Percentiles rank a stretch among this genome's conserved stretches.
phyloP scores from a whole-genome alignment of 148 eudicot species.

The Dysphania ambrosioides region DNA sequence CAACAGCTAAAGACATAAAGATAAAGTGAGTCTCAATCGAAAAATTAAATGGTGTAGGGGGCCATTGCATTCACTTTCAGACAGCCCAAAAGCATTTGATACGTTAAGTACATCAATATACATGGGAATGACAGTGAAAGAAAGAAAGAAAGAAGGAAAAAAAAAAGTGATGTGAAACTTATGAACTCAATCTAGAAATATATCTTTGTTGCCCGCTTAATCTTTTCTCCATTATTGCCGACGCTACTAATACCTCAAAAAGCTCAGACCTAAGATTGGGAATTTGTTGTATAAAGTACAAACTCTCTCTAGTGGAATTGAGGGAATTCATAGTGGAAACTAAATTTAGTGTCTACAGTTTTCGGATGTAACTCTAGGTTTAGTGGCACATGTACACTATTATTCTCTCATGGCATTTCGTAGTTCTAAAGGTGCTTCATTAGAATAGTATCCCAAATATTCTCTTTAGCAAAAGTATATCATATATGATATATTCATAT shows the following conservation, averaged over 20 bases:
- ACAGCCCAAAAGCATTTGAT: not conserved
- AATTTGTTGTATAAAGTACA: not conserved
- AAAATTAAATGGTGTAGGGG: not conserved
- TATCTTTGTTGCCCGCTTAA: not conserved
- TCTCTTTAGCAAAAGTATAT: too few species aligned
- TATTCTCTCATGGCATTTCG: too few species aligned
- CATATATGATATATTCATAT: too few species aligned
- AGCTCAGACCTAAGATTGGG: not conserved
- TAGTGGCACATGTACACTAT: too few species aligned
- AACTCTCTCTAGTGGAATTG: not conserved
- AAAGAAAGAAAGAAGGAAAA: too few species aligned
- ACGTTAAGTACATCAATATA: not conserved
- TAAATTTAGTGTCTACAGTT: not conserved
- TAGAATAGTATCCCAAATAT: too few species aligned
- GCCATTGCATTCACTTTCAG: not conserved
- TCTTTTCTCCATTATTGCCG: not conserved
- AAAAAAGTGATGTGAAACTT: not conserved
- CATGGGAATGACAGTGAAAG: not conserved
- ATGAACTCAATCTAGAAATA: not conserved
- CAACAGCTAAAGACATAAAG: not conserved
- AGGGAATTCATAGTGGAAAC: not conserved
- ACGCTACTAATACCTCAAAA: not conserved
- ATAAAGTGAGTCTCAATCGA: not conserved
- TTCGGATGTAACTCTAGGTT: too few species aligned
- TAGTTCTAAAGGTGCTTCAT: too few species aligned